phyloP scores from a whole-genome alignment of 2,329 filamentous ascomycete genomes.

The Stagonosporopsis chrysanthemi region DNA sequence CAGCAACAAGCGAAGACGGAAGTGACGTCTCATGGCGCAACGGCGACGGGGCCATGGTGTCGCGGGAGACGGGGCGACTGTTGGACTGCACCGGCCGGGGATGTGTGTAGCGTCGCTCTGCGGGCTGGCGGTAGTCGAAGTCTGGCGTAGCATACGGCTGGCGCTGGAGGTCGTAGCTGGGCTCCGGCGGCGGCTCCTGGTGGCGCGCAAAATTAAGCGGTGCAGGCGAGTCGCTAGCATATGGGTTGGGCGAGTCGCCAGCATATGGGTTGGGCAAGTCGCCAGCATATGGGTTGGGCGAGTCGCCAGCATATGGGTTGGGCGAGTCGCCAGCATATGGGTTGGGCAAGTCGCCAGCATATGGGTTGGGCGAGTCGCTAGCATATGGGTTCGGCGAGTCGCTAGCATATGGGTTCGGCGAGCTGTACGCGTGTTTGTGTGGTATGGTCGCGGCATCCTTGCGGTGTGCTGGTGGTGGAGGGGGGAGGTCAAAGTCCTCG shows the following conservation, averaged over 20 bases:
- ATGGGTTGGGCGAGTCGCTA: constrained; percentile 35
- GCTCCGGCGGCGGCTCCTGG: constrained; percentile 34
- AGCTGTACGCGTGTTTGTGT: constrained; percentile 35
- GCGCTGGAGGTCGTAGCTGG: constrained; percentile 34
- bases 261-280: constrained; percentile 30
- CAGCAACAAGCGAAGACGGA: constrained; percentile 44
- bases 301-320: constrained; percentile 28
- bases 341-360: constrained; percentile 36
- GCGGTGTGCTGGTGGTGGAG: constrained; percentile 50
- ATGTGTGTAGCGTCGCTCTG: constrained; percentile 47
- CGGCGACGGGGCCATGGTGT: constrained; percentile 44
- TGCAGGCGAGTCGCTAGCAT: constrained; percentile 40
- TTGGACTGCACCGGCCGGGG: constrained; percentile 30
- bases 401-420: constrained; percentile 26
- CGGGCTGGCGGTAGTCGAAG: constrained; percentile 31
- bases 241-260: constrained; percentile 17
- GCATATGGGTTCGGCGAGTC: constrained; percentile 35
- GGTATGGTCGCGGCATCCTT: constrained; percentile 43
- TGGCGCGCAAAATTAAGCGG: constrained; percentile 44
- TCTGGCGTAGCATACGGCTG: constrained; percentile 36
- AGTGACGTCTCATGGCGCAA: constrained; percentile 41
- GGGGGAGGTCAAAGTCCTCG: constrained; percentile 62
- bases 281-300: constrained; percentile 29
- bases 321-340: constrained; percentile 37
- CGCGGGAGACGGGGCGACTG: constrained; percentile 45